Evolutionary conservation across 306 rosid genomes (phyloP).

Genomic region (Trifolium fragiferum): DNA sequence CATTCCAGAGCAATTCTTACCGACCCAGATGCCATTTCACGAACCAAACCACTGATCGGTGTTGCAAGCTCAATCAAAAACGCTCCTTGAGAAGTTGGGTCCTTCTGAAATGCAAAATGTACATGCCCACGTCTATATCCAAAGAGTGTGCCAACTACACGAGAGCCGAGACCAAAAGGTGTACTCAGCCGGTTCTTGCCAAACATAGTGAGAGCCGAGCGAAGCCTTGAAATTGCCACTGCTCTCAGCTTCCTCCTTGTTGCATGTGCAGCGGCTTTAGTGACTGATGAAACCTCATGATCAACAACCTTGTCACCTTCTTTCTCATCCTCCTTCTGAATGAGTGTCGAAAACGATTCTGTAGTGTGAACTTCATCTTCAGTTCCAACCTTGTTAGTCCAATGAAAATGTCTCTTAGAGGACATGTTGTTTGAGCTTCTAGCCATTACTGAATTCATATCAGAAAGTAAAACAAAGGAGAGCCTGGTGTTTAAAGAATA

Average conservation of each 20-base stretch:
- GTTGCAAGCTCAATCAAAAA: constrained; percentile 91
- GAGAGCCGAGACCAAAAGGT: constrained; percentile 60
- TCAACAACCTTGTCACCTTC: constrained; percentile 37
- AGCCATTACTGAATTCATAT: constrained; percentile 65
- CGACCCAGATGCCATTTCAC: constrained; percentile 93
- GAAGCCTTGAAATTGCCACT: constrained; percentile 62
- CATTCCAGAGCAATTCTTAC: constrained; percentile 93
- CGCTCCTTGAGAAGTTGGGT: constrained; percentile 70
- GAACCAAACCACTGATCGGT: constrained; percentile 83
- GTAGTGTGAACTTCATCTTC: constrained; percentile 63
- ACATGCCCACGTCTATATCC: constrained; percentile 87
- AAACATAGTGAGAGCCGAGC: constrained; percentile 65
- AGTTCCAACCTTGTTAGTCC: constrained; percentile 75
- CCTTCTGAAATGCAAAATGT: constrained; percentile 82
- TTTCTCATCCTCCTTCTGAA: constrained; percentile 40
- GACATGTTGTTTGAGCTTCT: constrained; percentile 62
- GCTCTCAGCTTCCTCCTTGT: constrained; percentile 63
- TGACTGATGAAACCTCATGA: constrained; percentile 24
- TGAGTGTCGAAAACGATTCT: constrained; percentile 48
- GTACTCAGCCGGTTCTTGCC: constrained; percentile 58
- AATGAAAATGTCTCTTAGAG: constrained; percentile 87
- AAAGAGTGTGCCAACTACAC: constrained; percentile 88
- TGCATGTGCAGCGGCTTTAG: constrained; percentile 27
- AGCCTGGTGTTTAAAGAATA: constrained; percentile 44
- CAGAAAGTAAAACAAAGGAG: constrained; percentile 43